These are phyloP conservation scores for Ophiostoma angusticollis DNA, from an alignment of 2,329 filamentous ascomycete species.

Conservation along the genomic window DNA sequence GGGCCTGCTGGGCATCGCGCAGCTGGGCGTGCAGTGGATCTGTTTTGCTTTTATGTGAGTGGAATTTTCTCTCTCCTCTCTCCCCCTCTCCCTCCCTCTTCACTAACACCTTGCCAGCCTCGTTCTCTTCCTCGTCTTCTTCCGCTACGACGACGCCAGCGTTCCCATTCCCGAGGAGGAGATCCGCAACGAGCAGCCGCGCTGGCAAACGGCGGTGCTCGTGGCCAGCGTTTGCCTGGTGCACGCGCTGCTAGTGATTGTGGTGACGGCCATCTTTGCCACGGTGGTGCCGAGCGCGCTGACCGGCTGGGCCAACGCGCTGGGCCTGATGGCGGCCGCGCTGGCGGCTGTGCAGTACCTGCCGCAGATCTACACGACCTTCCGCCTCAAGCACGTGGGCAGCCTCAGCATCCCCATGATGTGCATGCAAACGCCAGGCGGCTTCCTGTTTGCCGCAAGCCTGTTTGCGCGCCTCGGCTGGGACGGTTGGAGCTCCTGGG, in stretches of 20 bases:
- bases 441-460: slow-evolving; percentile 78
- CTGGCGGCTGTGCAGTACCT: slow-evolving; percentile 85
- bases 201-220: slow-evolving; percentile 64
- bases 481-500: slow-evolving; percentile 91
- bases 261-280: slow-evolving; percentile 57
- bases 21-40: slow-evolving; percentile 83
- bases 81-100: neutral
- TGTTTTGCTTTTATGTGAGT: slow-evolving; percentile 86
- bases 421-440: slow-evolving; percentile 92
- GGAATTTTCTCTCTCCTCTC: neutral
- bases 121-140: slow-evolving; percentile 88
- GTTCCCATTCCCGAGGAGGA: slow-evolving; percentile 36
- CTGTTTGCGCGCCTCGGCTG: slow-evolving; percentile 66
- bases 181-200: slow-evolving; percentile 39
- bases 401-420: slow-evolving; percentile 96
- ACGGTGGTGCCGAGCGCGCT: slow-evolving; percentile 50
- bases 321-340: slow-evolving; percentile 65
- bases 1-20: slow-evolving; percentile 74
- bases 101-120: no score
- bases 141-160: slow-evolving; percentile 50
- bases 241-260: slow-evolving; percentile 59
- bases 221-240: slow-evolving; percentile 62
- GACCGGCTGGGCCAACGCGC: slow-evolving; percentile 68
- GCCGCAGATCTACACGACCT: slow-evolving; percentile 90
- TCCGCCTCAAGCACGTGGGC: slow-evolving; percentile 69